A percentile compares a stretch with the other conserved stretches of the same genome.
Conservation (phyloP, 495 filamentous ascomycete genomes). For the Chaetomium tenue region DNA sequence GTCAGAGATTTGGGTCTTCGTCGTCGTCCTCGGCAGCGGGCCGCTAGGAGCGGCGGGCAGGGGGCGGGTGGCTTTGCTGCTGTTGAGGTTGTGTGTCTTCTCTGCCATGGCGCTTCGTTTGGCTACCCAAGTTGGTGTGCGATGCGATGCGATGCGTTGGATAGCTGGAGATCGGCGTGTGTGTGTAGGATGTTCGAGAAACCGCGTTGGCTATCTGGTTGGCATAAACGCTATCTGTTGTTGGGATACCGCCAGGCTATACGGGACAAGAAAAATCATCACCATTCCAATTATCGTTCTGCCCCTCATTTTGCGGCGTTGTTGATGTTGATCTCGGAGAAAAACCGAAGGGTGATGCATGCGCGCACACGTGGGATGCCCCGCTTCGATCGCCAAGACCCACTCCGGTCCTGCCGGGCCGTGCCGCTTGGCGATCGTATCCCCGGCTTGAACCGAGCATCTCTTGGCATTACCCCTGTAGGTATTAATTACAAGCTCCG, state of each 20-base stretch:
- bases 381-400: background rate
- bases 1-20: conserved; percentile 26
- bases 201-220: background rate
- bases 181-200: background rate
- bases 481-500: too few relatives aligned
- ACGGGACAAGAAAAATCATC: too few relatives aligned
- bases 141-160: background rate
- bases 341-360: background rate
- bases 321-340: too few relatives aligned
- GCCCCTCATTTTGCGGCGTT: too few relatives aligned
- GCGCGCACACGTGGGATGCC: background rate
- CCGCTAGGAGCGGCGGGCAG: background rate
- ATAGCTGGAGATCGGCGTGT: background rate
- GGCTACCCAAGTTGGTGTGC: background rate
- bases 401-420: background rate
- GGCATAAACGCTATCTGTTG: background rate
- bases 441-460: background rate
- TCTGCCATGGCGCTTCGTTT: background rate
- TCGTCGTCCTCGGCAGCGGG: background rate
- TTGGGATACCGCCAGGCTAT: too few relatives aligned
- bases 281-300: too few relatives aligned
- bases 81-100: background rate
- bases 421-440: conserved; percentile 2
- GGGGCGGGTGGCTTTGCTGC: background rate
- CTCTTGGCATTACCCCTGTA: background rate